Evolutionary conservation across 2,329 filamentous ascomycete genomes (phyloP).

Genomic region (Botrytis sinoallii): DNA sequence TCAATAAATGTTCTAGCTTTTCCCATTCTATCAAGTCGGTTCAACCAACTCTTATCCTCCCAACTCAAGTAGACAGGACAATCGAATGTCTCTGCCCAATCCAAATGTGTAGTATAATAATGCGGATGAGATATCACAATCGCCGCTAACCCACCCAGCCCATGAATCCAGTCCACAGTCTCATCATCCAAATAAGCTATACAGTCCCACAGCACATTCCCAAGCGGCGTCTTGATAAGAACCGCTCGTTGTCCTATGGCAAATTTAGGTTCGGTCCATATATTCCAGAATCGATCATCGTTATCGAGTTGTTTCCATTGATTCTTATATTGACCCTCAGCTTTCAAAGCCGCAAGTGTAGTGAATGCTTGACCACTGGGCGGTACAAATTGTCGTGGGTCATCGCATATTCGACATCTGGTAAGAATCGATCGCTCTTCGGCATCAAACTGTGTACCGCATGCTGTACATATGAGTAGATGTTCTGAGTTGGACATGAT

Average conservation of each 20-base stretch:
- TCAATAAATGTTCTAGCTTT: constrained; percentile 49
- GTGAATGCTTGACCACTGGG: constrained; percentile 63
- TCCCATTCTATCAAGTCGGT: constrained; percentile 41
- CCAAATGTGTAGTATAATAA: constrained; percentile 73
- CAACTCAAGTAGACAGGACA: constrained; percentile 67
- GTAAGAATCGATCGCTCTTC: constrained; percentile 47
- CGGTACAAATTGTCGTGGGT: constrained; percentile 68
- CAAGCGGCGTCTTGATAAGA: constrained; percentile 60
- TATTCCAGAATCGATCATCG: constrained; percentile 47
- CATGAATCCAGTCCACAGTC: constrained; percentile 56
- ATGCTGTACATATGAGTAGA: constrained; percentile 62
- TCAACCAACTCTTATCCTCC: constrained; percentile 66
- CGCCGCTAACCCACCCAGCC: constrained; percentile 62
- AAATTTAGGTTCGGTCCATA: constrained; percentile 55
- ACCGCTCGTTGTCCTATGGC: constrained; percentile 75
- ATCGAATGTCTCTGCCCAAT: constrained; percentile 67
- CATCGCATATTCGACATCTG: constrained; percentile 70
- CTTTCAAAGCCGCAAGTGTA: constrained; percentile 48
- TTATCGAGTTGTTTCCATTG: constrained; percentile 47
- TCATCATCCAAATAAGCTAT: constrained; percentile 65
- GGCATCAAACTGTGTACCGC: constrained; percentile 66
- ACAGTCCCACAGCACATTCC: constrained; percentile 80
- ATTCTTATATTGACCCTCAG: constrained; percentile 47
- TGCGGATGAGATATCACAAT: constrained; percentile 80
- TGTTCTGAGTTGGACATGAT: constrained; percentile 28